phyloP scores from a whole-genome alignment of 2,329 filamentous ascomycete species.

The Sporothrix brasiliensis region DNA sequence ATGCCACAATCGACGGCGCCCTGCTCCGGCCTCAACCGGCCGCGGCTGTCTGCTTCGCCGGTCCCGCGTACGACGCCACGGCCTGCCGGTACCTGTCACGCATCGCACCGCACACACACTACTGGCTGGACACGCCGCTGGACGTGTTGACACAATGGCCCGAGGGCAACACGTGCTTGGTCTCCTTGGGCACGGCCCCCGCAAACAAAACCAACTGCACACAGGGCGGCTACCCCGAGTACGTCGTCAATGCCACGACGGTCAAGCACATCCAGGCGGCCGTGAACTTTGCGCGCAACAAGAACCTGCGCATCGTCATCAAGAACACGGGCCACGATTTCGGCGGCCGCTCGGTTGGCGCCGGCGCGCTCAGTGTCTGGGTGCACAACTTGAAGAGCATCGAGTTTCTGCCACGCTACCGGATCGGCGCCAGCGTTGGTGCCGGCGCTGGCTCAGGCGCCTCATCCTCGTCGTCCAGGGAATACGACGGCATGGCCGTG shows the following conservation, averaged over 20 bases:
- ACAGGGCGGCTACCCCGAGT: slow-evolving; percentile 44
- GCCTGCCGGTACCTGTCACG: slow-evolving; percentile 41
- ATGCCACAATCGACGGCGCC: slow-evolving; percentile 40
- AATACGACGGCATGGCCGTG: slow-evolving; percentile 42
- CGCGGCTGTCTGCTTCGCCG: slow-evolving; percentile 42
- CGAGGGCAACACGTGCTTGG: slow-evolving; percentile 42
- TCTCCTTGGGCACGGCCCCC: slow-evolving; percentile 34
- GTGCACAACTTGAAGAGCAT: slow-evolving; percentile 54
- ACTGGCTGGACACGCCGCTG: slow-evolving; percentile 44
- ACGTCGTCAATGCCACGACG: slow-evolving; percentile 45
- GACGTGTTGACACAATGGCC: slow-evolving; percentile 42
- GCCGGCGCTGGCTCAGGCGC: too few species aligned
- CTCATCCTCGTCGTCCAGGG: background rate
- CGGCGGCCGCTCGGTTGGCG: slow-evolving; percentile 50
- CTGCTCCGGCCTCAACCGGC: slow-evolving; percentile 43
- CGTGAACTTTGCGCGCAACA: slow-evolving; percentile 42
- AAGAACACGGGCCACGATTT: slow-evolving; percentile 55
- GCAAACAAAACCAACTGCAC: slow-evolving; percentile 40
- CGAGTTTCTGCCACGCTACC: slow-evolving; percentile 43
- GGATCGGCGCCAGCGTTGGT: slow-evolving; percentile 33
- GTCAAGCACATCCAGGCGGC: slow-evolving; percentile 45
- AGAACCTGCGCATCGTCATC: slow-evolving; percentile 44
- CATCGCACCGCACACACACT: slow-evolving; percentile 40
- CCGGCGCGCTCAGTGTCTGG: slow-evolving; percentile 54
- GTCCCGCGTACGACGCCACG: slow-evolving; percentile 38